These are phyloP conservation scores for Metarhizium guizhouense DNA, from an alignment of 2,329 filamentous ascomycete species.

Conservation along the genomic window DNA sequence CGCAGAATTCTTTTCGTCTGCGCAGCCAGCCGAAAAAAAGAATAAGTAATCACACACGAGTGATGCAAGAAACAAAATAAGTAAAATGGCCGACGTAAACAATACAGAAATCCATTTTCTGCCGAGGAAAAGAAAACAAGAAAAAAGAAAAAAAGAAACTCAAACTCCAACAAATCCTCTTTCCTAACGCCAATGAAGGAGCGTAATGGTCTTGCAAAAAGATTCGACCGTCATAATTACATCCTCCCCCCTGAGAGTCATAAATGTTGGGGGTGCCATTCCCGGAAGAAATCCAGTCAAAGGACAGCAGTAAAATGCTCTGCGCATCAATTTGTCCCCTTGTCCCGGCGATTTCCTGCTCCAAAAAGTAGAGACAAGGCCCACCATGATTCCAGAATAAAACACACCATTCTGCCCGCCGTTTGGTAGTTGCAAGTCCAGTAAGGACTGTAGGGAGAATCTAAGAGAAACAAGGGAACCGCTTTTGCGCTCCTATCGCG, in stretches of 20 bases:
- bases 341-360: not conserved
- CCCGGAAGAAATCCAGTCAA: not conserved
- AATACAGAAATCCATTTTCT: not conserved
- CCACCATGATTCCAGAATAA: not conserved
- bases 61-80: not conserved
- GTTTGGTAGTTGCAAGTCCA: not conserved
- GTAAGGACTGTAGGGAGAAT: not conserved
- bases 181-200: constrained; percentile 27
- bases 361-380: not conserved
- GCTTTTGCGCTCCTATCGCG: not conserved
- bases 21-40: not conserved
- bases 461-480: not conserved
- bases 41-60: not conserved
- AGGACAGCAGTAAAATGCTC: not conserved
- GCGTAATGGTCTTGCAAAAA: constrained; percentile 23
- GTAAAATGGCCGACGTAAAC: not conserved
- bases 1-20: not conserved
- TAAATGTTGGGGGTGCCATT: not conserved
- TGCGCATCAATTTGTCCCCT: not conserved
- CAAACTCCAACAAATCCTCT: constrained; percentile 19
- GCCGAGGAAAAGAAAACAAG: constrained; percentile 7
- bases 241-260: constrained; percentile 18
- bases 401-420: not conserved
- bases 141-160: constrained; percentile 8
- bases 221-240: constrained; percentile 28